phyloP scores from a whole-genome alignment of 164 flowering plant species.

The Stephania cephalantha region DNA sequence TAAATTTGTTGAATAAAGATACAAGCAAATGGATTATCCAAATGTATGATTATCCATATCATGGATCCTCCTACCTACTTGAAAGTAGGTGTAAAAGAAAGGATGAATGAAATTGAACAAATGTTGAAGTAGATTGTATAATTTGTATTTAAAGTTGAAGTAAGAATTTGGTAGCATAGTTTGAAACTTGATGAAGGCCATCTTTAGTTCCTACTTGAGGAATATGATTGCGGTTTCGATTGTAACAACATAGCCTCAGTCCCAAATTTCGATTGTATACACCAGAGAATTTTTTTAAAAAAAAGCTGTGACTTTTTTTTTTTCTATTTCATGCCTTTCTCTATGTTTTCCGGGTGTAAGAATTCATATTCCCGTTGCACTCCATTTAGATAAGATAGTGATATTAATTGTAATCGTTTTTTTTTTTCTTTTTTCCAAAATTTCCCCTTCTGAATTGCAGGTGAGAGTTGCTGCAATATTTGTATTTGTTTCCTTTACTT shows the following conservation, averaged over 20 bases:
- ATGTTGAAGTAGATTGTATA: not conserved
- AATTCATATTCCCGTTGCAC: not conserved
- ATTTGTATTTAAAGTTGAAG: not conserved
- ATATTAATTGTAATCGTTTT: not conserved
- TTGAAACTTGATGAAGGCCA: not conserved
- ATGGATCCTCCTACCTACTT: not conserved
- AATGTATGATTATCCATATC: not conserved
- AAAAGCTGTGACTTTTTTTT: not conserved
- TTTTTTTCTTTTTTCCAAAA: not conserved
- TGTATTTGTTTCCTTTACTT: slow-evolving; percentile 75
- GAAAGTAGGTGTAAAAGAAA: not conserved
- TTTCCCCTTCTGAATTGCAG: slow-evolving; percentile 38
- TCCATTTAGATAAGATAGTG: not conserved
- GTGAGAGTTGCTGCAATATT: slow-evolving; percentile 88
- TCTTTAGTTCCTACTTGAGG: not conserved
- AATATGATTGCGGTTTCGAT: not conserved
- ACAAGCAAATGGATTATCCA: not conserved
- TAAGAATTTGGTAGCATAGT: no score
- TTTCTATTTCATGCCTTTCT: not conserved
- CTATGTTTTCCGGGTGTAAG: not conserved
- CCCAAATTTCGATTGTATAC: no score
- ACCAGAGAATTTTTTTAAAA: no score
- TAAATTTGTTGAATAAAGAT: not conserved
- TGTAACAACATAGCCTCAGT: no score
- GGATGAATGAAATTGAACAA: not conserved